Evolutionary conservation across 352 stramenopile species (phyloP).

Genomic region (Phytophthora pisi): DNA sequence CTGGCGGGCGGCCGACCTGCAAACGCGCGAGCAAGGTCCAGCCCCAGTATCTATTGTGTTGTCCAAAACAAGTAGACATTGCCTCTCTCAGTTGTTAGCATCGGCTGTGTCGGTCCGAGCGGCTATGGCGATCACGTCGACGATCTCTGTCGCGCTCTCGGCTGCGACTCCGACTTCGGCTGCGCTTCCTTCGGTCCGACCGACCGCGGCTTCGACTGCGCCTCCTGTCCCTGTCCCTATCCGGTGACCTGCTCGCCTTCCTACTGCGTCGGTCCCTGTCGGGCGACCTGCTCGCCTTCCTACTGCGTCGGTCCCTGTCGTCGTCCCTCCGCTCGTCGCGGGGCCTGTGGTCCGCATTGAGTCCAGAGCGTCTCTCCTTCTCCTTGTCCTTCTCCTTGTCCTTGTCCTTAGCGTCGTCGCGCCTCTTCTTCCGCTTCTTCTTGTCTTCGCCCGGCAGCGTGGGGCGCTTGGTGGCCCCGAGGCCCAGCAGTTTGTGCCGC

Average conservation of each 20-base stretch:
- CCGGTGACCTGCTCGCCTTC: not conserved
- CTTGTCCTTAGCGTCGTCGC: constrained; percentile 11
- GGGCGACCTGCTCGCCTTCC: not conserved
- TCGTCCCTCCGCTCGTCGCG: not conserved
- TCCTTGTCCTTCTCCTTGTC: constrained; percentile 7
- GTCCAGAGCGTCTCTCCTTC: constrained; percentile 2
- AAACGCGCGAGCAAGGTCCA: constrained; percentile 6
- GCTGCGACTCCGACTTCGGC: constrained; percentile 3
- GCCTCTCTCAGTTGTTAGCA: constrained; percentile 16
- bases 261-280: not conserved
- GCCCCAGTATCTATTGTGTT: constrained; percentile 24
- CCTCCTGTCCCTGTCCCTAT: constrained; percentile 1
- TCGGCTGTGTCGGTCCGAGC: constrained; percentile 36
- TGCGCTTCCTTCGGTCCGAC: too few species aligned
- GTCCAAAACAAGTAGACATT: constrained; percentile 13
- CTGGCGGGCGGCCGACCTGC: not conserved
- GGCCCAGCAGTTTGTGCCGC: constrained; percentile 91
- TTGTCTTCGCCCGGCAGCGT: constrained; percentile 48
- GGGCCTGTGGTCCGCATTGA: constrained; percentile 19
- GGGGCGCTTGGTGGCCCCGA: constrained; percentile 89
- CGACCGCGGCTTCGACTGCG: constrained; percentile 17
- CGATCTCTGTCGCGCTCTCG: constrained; percentile 15
- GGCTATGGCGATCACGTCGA: constrained; percentile 9
- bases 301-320: not conserved
- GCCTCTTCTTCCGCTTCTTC: constrained; percentile 46